Conservation (phyloP, 305 asterid species). For the Fraxinus albicans region DNA sequence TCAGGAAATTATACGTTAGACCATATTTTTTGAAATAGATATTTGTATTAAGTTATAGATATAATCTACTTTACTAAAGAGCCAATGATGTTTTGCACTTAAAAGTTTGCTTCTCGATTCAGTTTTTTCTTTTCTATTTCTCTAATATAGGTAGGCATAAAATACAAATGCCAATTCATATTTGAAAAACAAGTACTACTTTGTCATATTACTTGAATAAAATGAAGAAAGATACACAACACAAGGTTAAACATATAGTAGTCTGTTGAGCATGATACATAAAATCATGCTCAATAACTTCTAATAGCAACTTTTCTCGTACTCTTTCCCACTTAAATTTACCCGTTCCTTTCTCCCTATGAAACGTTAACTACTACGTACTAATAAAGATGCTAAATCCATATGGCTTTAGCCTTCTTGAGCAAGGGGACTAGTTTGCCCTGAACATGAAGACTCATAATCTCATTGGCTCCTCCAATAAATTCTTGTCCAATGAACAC, state of each 20-base stretch:
- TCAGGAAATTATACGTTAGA: too few relatives aligned
- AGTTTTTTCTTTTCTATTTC: neutral
- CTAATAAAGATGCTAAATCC: neutral
- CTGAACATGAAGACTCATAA: neutral
- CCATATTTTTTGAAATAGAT: too few relatives aligned
- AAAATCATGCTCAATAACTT: too few relatives aligned
- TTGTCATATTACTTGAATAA: neutral
- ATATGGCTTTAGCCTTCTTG: neutral
- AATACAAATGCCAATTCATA: too few relatives aligned
- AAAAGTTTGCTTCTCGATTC: neutral
- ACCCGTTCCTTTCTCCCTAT: too few relatives aligned
- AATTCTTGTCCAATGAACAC: slow-evolving; percentile 3
- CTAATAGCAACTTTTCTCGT: too few relatives aligned
- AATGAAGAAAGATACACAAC: neutral
- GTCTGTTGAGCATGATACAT: neutral
- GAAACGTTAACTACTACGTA: neutral
- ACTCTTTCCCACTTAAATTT: too few relatives aligned
- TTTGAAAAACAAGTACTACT: neutral
- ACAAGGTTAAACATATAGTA: neutral
- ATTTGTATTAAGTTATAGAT: too few relatives aligned
- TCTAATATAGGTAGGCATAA: neutral
- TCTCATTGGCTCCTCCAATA: neutral
- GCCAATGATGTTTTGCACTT: too few relatives aligned
- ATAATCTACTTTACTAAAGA: too few relatives aligned
- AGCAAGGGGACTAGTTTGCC: slow-evolving; percentile 5